These are phyloP conservation scores for Blechomonas ayalai DNA, from an alignment of 208 protist genomes.

Conservation along the genomic window DNA sequence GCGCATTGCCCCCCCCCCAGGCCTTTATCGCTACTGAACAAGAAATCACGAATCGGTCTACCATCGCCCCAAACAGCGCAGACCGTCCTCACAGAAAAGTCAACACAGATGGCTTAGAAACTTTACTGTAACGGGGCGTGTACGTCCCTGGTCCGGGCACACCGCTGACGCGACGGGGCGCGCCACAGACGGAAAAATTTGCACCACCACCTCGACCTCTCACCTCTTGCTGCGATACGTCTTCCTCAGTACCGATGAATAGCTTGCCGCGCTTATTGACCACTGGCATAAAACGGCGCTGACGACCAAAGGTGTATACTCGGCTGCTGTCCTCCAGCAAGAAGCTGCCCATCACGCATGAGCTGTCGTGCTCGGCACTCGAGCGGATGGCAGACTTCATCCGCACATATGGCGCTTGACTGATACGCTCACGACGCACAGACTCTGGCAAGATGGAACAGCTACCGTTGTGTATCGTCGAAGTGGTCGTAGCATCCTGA, in stretches of 20 bases:
- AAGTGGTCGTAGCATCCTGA: too few relatives aligned
- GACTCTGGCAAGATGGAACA: slow-evolving; percentile 19
- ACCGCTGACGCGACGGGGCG: slow-evolving; percentile 7
- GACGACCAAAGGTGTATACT: slow-evolving; percentile 55
- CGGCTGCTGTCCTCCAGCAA: slow-evolving; percentile 41
- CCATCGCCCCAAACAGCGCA: too few relatives aligned
- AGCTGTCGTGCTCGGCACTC: slow-evolving; percentile 39
- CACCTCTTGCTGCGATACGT: slow-evolving; percentile 15
- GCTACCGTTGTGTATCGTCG: slow-evolving; percentile 1
- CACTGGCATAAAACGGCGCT: slow-evolving; percentile 56
- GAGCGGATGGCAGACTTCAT: slow-evolving; percentile 49
- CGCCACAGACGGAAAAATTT: slow-evolving; percentile 20
- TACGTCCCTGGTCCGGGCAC: slow-evolving; percentile 72
- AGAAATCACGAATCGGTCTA: too few relatives aligned
- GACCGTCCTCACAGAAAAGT: slow-evolving; percentile 4
- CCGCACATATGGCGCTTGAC: slow-evolving; percentile 24
- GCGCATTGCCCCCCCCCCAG: too few relatives aligned
- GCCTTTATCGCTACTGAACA: too few relatives aligned
- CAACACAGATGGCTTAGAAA: slow-evolving; percentile 37
- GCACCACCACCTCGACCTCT: slow-evolving; percentile 1
- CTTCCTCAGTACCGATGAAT: slow-evolving; percentile 37
- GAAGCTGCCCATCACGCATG: slow-evolving; percentile 48
- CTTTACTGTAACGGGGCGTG: slow-evolving; percentile 63
- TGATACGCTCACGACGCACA: slow-evolving; percentile 18
- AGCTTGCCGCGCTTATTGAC: slow-evolving; percentile 34